phyloP scores from a whole-genome alignment of 345 rosid species.

The Excoecaria cochinchinensis region DNA sequence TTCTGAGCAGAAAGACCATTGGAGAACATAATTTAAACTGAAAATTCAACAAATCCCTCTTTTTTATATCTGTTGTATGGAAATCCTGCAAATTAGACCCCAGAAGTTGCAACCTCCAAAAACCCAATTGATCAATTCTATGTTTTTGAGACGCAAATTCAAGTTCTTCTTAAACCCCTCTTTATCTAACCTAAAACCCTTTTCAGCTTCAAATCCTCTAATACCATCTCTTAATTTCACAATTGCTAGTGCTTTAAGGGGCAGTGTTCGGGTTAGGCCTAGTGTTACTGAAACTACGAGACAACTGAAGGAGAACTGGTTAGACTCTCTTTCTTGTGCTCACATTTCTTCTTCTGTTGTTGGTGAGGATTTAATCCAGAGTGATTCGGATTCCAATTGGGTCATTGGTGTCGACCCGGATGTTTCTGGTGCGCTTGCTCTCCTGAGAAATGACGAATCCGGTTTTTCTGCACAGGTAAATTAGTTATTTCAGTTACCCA shows the following conservation, averaged over 20 bases:
- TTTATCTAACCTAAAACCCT: conserved; percentile 17
- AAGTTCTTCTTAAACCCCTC: not conserved
- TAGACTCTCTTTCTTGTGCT: conserved; percentile 55
- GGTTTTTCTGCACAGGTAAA: conserved; percentile 65
- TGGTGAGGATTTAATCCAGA: conserved; percentile 16
- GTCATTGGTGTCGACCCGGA: conserved; percentile 85
- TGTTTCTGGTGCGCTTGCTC: conserved; percentile 72
- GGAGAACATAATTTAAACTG: too few relatives aligned
- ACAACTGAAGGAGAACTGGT: conserved; percentile 55
- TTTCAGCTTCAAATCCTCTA: conserved; percentile 1
- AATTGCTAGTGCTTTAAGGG: not conserved
- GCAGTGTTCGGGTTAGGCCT: conserved; percentile 10
- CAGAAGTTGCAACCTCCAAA: not conserved
- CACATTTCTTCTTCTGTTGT: not conserved
- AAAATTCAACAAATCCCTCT: too few relatives aligned
- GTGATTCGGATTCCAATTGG: conserved; percentile 41
- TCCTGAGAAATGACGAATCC: conserved; percentile 48
- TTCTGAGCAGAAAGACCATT: too few relatives aligned
- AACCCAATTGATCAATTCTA: conserved; percentile 24
- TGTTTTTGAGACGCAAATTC: conserved; percentile 7
- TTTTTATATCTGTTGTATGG: conserved; percentile 8
- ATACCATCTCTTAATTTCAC: not conserved
- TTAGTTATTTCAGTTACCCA: not conserved
- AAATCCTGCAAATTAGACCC: conserved; percentile 13
- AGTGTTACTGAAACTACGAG: conserved; percentile 28